phyloP scores from a whole-genome alignment of 768 basidiomycete species.

The Jaapia argillacea region DNA sequence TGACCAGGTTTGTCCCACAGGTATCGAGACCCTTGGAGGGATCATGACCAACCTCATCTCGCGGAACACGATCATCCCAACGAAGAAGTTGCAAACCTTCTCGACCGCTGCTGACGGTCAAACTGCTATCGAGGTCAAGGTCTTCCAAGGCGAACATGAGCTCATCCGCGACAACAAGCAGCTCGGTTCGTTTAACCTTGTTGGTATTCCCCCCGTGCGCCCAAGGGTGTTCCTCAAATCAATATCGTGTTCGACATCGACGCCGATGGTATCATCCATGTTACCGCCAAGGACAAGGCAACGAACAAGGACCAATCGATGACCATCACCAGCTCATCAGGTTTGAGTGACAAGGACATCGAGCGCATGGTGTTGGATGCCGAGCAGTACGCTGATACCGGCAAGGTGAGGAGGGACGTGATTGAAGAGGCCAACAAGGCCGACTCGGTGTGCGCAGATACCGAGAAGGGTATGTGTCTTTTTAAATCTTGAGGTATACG shows the following conservation, averaged over 20 bases:
- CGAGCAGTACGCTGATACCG: slow-evolving; percentile 88
- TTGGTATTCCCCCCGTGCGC: slow-evolving; percentile 87
- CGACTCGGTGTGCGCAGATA: slow-evolving; percentile 88
- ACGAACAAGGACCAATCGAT: slow-evolving; percentile 87
- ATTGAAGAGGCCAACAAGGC: slow-evolving; percentile 95
- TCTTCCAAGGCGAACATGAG: slow-evolving; percentile 99
- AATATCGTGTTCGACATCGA: slow-evolving; percentile 64
- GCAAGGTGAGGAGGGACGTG: slow-evolving; percentile 86
- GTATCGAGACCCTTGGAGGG: slow-evolving; percentile 98
- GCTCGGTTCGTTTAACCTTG: slow-evolving; percentile 98
- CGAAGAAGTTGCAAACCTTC: slow-evolving; percentile 92
- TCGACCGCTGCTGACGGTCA: slow-evolving; percentile 98
- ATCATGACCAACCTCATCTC: slow-evolving; percentile 97
- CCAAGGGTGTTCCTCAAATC: slow-evolving; percentile 70
- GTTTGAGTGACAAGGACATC: slow-evolving; percentile 90
- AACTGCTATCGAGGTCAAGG: slow-evolving; percentile 99
- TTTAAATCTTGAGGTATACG: too few relatives aligned
- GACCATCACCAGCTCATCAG: slow-evolving; percentile 97
- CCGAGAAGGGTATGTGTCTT: too few relatives aligned
- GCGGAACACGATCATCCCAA: slow-evolving; percentile 97
- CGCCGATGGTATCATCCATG: slow-evolving; percentile 95
- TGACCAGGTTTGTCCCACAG: slow-evolving; percentile 53
- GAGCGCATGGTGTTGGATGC: slow-evolving; percentile 94
- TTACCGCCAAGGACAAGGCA: slow-evolving; percentile 91
- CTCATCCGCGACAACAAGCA: slow-evolving; percentile 97